These are phyloP conservation scores for Peniophora sp. DNA, from an alignment of 1,284 basidiomycete species.

Conservation along the genomic window DNA sequence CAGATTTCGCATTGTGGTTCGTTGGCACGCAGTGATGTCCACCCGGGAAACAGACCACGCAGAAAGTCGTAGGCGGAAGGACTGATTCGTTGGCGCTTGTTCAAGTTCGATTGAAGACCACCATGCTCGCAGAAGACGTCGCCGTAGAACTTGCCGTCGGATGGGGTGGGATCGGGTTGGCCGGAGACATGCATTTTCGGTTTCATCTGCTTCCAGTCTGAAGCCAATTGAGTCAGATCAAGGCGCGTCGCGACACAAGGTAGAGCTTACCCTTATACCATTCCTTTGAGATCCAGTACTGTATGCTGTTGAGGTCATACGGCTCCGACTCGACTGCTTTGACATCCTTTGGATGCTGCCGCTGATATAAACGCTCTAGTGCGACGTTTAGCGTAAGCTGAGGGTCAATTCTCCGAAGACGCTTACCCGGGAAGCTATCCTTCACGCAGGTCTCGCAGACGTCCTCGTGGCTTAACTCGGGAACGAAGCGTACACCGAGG, in stretches of 20 bases:
- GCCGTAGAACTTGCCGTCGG: slow-evolving; percentile 40
- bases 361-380: slow-evolving; percentile 61
- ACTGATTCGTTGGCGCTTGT: slow-evolving; percentile 54
- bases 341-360: slow-evolving; percentile 54
- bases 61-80: slow-evolving; percentile 54
- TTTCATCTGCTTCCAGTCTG: slow-evolving; percentile 67
- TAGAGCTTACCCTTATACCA: slow-evolving; percentile 62
- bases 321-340: slow-evolving; percentile 47
- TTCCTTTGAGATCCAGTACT: slow-evolving; percentile 65
- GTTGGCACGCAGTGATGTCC: slow-evolving; percentile 46
- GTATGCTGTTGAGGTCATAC: slow-evolving; percentile 32
- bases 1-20: slow-evolving; percentile 53
- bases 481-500: slow-evolving; percentile 40
- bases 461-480: slow-evolving; percentile 35
- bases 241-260: neutral
- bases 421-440: slow-evolving; percentile 49
- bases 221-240: slow-evolving; percentile 1
- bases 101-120: slow-evolving; percentile 42
- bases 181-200: slow-evolving; percentile 64
- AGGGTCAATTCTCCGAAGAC: neutral
- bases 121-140: slow-evolving; percentile 70
- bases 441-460: slow-evolving; percentile 59
- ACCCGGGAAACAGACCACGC: slow-evolving; percentile 50
- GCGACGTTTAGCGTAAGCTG: slow-evolving; percentile 8
- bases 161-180: slow-evolving; percentile 57